Percentiles rank a stretch among this genome's conserved stretches.
Conservation (phyloP, 495 filamentous ascomycete genomes). For the Amniculicola lignicola region DNA sequence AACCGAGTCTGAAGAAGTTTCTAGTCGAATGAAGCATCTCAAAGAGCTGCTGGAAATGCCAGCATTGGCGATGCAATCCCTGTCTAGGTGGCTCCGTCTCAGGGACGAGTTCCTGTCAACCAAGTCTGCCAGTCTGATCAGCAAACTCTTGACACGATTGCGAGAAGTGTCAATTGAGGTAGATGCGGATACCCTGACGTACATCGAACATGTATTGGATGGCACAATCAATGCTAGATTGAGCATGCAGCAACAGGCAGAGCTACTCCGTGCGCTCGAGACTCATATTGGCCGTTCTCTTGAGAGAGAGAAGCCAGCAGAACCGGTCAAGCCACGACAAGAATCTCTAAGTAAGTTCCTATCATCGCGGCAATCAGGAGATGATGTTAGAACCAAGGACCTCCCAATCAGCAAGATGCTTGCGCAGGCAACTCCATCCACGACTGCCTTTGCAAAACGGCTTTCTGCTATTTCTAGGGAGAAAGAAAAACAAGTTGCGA, state of each 20-base stretch:
- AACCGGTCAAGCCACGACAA: slow-evolving; percentile 25
- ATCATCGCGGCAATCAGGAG: slow-evolving; percentile 3
- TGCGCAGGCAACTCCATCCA: slow-evolving; percentile 3
- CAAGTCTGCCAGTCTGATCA: slow-evolving; percentile 64
- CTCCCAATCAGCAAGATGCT: too few relatives aligned
- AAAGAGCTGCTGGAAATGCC: slow-evolving; percentile 61
- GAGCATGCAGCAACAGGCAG: slow-evolving; percentile 71
- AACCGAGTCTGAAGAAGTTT: slow-evolving; percentile 38
- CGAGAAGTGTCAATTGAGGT: slow-evolving; percentile 67
- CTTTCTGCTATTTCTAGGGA: slow-evolving; percentile 13
- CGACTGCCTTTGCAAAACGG: slow-evolving; percentile 17
- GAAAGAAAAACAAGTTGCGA: not conserved
- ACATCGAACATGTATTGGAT: slow-evolving; percentile 59
- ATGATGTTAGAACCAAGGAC: not conserved
- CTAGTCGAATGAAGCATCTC: not conserved
- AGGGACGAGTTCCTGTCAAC: slow-evolving; percentile 78
- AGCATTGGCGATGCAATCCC: slow-evolving; percentile 58
- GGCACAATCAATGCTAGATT: slow-evolving; percentile 67
- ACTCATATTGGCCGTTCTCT: slow-evolving; percentile 63
- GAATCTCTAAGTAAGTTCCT: slow-evolving; percentile 30
- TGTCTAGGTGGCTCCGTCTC: slow-evolving; percentile 80
- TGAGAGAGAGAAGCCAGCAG: slow-evolving; percentile 44
- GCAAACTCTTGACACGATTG: slow-evolving; percentile 70
- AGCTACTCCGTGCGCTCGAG: slow-evolving; percentile 74
- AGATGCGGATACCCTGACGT: slow-evolving; percentile 56